Evolutionary conservation across 768 basidiomycete genomes (phyloP).

Genomic region (Tricholoma furcatifolium): DNA sequence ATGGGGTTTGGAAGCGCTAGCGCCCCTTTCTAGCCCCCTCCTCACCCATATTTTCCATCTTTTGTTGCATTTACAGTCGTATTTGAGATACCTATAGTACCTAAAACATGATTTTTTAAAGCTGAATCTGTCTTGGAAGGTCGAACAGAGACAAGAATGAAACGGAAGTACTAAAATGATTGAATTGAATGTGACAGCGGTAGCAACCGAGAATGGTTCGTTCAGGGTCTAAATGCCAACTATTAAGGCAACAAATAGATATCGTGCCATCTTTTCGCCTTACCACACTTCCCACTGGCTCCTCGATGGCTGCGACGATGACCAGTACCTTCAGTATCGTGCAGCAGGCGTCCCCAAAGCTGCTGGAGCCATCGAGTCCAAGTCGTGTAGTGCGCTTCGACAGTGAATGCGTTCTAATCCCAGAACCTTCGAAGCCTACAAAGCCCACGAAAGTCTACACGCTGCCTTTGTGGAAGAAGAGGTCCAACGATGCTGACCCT

Average conservation of each 20-base stretch:
- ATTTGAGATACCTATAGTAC: no score
- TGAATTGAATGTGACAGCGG: conserved; percentile 7
- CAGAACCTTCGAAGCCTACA: conserved; percentile 51
- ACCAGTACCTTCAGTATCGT: conserved; percentile 9
- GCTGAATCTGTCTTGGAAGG: conserved; percentile 3
- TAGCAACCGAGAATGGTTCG: conserved; percentile 9
- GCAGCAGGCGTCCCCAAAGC: conserved; percentile 8
- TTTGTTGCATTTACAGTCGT: no score
- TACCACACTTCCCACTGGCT: conserved; percentile 1
- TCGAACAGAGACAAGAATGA: conserved; percentile 5
- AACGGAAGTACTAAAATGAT: neutral
- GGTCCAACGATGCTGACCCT: conserved; percentile 21
- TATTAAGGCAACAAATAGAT: conserved; percentile 8
- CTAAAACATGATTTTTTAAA: no score
- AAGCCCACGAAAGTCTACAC: conserved; percentile 64
- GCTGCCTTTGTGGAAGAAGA: conserved; percentile 63
- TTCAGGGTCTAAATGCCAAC: conserved; percentile 12
- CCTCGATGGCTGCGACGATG: conserved; percentile 16
- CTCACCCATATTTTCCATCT: no score
- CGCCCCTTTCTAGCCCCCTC: no score
- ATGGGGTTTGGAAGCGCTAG: no score
- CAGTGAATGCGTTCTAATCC: conserved; percentile 71
- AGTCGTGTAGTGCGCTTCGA: conserved; percentile 64
- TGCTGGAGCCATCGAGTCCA: conserved; percentile 7
- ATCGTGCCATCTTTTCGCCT: conserved; percentile 16